phyloP scores from a whole-genome alignment of 2,329 filamentous ascomycete genomes.

The Venturia asperata region DNA sequence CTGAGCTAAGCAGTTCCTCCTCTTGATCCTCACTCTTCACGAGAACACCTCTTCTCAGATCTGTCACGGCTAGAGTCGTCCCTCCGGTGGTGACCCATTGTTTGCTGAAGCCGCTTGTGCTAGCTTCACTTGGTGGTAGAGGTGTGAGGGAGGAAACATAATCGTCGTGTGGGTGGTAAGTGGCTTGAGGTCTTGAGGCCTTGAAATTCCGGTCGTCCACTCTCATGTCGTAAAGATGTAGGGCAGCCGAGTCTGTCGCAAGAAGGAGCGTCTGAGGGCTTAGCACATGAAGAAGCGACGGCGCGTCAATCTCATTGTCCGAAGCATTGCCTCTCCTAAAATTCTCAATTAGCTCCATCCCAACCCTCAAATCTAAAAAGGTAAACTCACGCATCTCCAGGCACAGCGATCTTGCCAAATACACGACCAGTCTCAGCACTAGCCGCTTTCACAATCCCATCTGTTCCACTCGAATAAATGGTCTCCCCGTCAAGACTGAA shows the following conservation, averaged over 20 bases:
- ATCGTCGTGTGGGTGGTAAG: conserved; percentile 81
- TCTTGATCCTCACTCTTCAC: conserved; percentile 91
- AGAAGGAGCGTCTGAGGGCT: conserved; percentile 84
- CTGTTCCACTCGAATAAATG: conserved; percentile 54
- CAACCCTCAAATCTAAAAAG: background rate
- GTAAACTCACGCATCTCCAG: conserved; percentile 41
- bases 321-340: conserved; percentile 8
- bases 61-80: conserved; percentile 82
- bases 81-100: conserved; percentile 94
- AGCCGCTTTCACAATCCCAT: conserved; percentile 57
- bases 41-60: conserved; percentile 77
- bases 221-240: conserved; percentile 83
- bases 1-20: conserved; percentile 78
- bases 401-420: conserved; percentile 73
- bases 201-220: conserved; percentile 40
- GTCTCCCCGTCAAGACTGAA: conserved; percentile 73
- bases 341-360: background rate
- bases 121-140: conserved; percentile 69
- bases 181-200: conserved; percentile 62
- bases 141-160: conserved; percentile 85
- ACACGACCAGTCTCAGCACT: conserved; percentile 57
- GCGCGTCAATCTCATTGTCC: conserved; percentile 53
- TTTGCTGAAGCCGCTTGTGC: conserved; percentile 82
- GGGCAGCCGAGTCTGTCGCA: conserved; percentile 79
- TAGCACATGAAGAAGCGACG: conserved; percentile 72